Percentiles rank a stretch among this genome's conserved stretches.
These are phyloP conservation scores for Fraxinus anomala DNA, from an alignment of 257 asterid genomes.

Conservation along the genomic window DNA sequence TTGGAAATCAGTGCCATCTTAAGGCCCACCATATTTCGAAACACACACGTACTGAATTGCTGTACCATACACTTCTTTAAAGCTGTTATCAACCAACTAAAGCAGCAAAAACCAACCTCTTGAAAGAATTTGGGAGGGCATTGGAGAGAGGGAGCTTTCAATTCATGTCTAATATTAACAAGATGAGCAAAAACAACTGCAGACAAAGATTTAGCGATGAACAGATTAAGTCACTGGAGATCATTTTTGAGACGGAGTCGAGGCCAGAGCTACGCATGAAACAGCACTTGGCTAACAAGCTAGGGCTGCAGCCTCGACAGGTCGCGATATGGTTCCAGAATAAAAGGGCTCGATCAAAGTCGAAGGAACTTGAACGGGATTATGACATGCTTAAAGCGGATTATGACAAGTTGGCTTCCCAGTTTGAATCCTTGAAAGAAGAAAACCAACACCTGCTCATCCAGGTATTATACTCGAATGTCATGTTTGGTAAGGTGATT, in stretches of 20 bases:
- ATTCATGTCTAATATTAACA: constrained; percentile 31
- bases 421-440: constrained; percentile 51
- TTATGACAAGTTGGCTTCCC: constrained; percentile 53
- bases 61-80: not conserved
- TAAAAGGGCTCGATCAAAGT: constrained; percentile 68
- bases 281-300: constrained; percentile 67
- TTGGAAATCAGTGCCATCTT: not conserved
- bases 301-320: constrained; percentile 83
- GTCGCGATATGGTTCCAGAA: constrained; percentile 92
- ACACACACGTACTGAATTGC: not conserved
- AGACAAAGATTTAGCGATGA: constrained; percentile 67
- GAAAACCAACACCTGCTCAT: constrained; percentile 59
- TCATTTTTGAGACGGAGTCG: constrained; percentile 56
- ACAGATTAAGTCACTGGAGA: constrained; percentile 67
- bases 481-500: not conserved
- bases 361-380: constrained; percentile 64
- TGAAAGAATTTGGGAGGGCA: not conserved
- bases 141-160: constrained; percentile 3
- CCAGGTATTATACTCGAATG: constrained; percentile 45
- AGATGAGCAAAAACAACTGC: constrained; percentile 33
- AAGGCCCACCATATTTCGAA: constrained; percentile 2
- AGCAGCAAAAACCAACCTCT: not conserved
- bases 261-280: constrained; percentile 71
- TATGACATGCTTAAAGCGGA: constrained; percentile 51
- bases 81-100: not conserved